These are phyloP conservation scores for Teunomyces tritomae DNA, from an alignment of 805 yeast genomes.

Conservation along the genomic window DNA sequence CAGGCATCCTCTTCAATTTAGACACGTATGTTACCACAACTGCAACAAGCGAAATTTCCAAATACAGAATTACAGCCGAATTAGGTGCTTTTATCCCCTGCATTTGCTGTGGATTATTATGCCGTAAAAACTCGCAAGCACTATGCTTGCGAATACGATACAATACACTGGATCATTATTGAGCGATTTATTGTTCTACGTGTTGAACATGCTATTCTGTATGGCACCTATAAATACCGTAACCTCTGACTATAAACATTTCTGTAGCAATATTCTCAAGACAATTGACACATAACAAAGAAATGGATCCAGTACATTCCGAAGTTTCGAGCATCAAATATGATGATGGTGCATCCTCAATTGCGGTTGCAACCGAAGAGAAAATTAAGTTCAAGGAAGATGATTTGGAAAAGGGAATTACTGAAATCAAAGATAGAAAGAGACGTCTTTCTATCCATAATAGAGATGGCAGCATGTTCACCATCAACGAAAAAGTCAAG, in stretches of 20 bases:
- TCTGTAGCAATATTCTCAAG: neutral
- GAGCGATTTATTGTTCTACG: neutral
- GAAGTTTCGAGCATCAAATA: conserved; percentile 3
- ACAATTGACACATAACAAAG: neutral
- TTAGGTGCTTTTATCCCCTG: neutral
- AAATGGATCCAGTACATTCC: conserved; percentile 6
- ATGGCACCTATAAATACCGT: neutral
- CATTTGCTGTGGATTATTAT: too few species aligned
- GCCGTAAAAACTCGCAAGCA: too few species aligned
- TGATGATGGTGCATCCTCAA: conserved; percentile 6
- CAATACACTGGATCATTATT: neutral
- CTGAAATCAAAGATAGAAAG: neutral
- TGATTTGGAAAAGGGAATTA: conserved; percentile 1
- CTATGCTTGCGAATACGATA: neutral
- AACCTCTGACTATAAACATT: neutral
- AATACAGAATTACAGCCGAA: neutral
- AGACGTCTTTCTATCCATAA: conserved; percentile 7
- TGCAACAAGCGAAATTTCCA: neutral
- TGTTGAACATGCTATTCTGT: neutral
- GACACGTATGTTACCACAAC: neutral
- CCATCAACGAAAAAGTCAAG: conserved; percentile 13
- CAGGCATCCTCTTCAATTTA: neutral
- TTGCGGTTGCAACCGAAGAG: neutral
- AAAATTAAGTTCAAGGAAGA: conserved; percentile 4
- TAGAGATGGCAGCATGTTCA: conserved; percentile 4